A percentile compares a stretch with the other conserved stretches of the same genome.
Evolutionary conservation across 495 filamentous ascomycete genomes (phyloP).

Genomic region (Aspergillus sparsus): DNA sequence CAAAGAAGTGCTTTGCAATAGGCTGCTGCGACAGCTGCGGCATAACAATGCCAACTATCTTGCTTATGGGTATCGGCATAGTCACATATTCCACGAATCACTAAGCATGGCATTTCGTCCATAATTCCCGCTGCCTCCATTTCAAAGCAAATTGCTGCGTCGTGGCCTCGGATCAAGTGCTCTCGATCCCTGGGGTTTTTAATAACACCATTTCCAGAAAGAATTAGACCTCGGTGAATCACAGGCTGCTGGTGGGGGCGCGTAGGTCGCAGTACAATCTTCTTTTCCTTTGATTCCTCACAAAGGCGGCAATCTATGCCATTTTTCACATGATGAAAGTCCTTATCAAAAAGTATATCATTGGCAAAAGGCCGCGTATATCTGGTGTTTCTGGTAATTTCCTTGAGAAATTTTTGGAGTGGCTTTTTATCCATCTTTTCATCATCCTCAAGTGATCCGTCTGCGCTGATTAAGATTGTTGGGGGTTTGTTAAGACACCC

Average conservation of each 20-base stretch:
- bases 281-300: not conserved
- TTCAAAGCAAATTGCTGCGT: constrained; percentile 25
- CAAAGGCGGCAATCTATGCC: not conserved
- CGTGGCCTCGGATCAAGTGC: not conserved
- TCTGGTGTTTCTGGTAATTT: not conserved
- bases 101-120: constrained; percentile 23
- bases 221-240: constrained; percentile 7
- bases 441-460: constrained; percentile 1
- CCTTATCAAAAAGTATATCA: constrained; percentile 2
- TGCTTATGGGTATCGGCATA: constrained; percentile 35
- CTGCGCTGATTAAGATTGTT: constrained; percentile 4
- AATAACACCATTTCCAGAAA: not conserved
- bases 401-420: not conserved
- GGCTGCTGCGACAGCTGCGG: constrained; percentile 29
- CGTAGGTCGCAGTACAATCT: not conserved
- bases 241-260: not conserved
- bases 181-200: not conserved
- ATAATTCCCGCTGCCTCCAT: constrained; percentile 8
- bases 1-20: constrained; percentile 20
- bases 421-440: constrained; percentile 5
- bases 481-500: constrained; percentile 4
- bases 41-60: constrained; percentile 30
- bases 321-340: not conserved
- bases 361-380: not conserved
- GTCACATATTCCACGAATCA: constrained; percentile 30